phyloP scores from a whole-genome alignment of 2,329 filamentous ascomycete species.

The Decorospora gaudefroyi region DNA sequence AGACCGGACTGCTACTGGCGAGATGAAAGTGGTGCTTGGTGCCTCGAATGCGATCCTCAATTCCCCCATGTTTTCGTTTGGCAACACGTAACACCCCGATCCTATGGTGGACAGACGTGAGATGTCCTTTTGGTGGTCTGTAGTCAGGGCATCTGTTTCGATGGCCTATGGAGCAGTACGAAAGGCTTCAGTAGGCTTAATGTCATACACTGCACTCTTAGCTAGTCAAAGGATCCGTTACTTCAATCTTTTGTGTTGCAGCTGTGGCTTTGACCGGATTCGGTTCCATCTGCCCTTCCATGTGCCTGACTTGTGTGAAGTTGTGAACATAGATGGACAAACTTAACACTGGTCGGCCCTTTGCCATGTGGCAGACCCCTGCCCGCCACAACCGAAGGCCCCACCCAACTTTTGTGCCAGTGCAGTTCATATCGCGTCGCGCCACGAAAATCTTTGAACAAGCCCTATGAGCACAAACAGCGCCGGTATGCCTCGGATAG shows the following conservation, averaged over 20 bases:
- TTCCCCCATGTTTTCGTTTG: conserved; percentile 42
- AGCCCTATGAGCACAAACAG: conserved; percentile 3
- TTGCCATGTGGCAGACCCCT: conserved; percentile 16
- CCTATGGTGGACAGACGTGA: conserved; percentile 31
- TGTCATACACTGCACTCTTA: conserved; percentile 38
- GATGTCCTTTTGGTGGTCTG: conserved; percentile 28
- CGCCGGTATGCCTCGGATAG: not conserved
- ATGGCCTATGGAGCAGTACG: conserved; percentile 25
- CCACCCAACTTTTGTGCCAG: conserved; percentile 19
- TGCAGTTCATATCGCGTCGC: conserved; percentile 7
- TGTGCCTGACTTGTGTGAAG: not conserved
- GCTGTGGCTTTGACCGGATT: conserved; percentile 1
- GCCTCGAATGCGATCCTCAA: conserved; percentile 42
- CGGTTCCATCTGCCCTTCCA: not conserved
- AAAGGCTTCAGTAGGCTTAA: conserved; percentile 24
- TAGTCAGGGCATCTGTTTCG: conserved; percentile 29
- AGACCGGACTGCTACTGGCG: conserved; percentile 26
- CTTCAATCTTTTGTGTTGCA: conserved; percentile 20
- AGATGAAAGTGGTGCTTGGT: conserved; percentile 34
- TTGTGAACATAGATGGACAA: conserved; percentile 6
- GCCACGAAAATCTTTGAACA: conserved; percentile 1
- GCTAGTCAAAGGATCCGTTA: conserved; percentile 38
- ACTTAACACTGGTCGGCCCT: conserved; percentile 10
- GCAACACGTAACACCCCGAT: conserved; percentile 32
- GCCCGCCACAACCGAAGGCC: conserved; percentile 17